Evolutionary conservation across 441 rosid genomes (phyloP), one percentile per base, ranked within the genome.

Genomic region (Adansonia madagascariensis): DNA sequence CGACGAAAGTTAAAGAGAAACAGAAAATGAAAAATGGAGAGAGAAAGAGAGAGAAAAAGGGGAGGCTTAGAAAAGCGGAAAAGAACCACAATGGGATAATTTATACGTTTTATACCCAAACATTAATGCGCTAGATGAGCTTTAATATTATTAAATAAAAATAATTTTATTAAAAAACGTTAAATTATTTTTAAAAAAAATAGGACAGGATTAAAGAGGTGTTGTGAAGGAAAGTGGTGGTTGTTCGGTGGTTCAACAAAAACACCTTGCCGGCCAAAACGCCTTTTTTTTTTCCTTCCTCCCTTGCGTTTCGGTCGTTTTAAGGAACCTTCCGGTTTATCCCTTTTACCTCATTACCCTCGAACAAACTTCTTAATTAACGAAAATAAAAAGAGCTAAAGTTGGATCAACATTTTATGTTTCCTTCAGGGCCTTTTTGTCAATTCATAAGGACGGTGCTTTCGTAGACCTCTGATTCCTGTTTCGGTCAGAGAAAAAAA

Each of bases 181-280:
- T 49, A 67, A 52, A 75, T 35, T 35, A 35, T 24, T 60, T 20
- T 44, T 1, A 4, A 17, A 57, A 64, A 41, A 63, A 68, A 6
- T 62, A 65, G 20, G 4, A 27, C 72, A 59, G 65, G 78, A 68
- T 80, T 74, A 78, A 65, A 74, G 17, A 52, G 60, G 83, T 73
- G 61, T 80, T 80, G 88, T 70, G 85, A 85, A 84, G 88, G 88
- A 86, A 86, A 86, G 94, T 77, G 91, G 94, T 89, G 79, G 97
- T 90, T 83, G 97, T 91, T 90, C 86, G 98, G 98, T 94, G 84
- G 98, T 94, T 94, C 94, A 92, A 92, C 99, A 94, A 94, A 35
- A 91, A 91, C 90, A 86, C 87, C 78, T 78, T 76, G 91, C 94
- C 91, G 91, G 88, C 97, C 86, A 82, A 88, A 88, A 88, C 93